Conservation (phyloP, 768 basidiomycete species). For the Plicaturopsis crispa region DNA sequence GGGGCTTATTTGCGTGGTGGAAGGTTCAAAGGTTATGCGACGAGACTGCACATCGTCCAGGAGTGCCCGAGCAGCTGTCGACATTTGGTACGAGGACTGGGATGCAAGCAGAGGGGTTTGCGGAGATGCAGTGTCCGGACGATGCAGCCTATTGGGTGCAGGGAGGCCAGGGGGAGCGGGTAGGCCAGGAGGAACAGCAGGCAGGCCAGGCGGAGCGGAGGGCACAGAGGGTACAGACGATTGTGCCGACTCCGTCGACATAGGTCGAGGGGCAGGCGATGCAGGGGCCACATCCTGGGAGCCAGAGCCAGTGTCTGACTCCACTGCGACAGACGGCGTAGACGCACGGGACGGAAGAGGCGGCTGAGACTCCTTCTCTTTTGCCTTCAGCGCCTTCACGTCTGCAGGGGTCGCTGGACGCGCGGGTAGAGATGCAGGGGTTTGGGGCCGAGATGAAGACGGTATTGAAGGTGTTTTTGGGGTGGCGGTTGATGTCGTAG, state of each 20-base stretch:
- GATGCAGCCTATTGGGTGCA: conserved; percentile 36
- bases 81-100: conserved; percentile 76
- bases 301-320: conserved; percentile 44
- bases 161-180: conserved; percentile 43
- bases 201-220: conserved; percentile 40
- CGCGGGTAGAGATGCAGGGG: conserved; percentile 37
- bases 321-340: conserved; percentile 39
- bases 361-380: conserved; percentile 29
- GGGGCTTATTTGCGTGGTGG: conserved; percentile 41
- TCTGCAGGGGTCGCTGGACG: conserved; percentile 39
- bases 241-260: conserved; percentile 27
- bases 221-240: conserved; percentile 27
- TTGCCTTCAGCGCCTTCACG: conserved; percentile 28
- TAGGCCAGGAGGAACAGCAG: conserved; percentile 54
- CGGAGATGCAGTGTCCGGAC: conserved; percentile 41
- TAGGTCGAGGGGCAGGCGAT: conserved; percentile 31
- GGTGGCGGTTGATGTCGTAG: conserved; percentile 18
- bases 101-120: conserved; percentile 46
- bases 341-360: conserved; percentile 32
- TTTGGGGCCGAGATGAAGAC: conserved; percentile 51
- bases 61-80: conserved; percentile 75
- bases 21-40: conserved; percentile 46
- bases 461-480: conserved; percentile 39
- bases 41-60: conserved; percentile 78
- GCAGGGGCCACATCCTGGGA: conserved; percentile 34